Evolutionary conservation across 139 green algal species (phyloP), one percentile per base, ranked within the genome.

Genomic region (Deuterostichococcus epilithicus): DNA sequence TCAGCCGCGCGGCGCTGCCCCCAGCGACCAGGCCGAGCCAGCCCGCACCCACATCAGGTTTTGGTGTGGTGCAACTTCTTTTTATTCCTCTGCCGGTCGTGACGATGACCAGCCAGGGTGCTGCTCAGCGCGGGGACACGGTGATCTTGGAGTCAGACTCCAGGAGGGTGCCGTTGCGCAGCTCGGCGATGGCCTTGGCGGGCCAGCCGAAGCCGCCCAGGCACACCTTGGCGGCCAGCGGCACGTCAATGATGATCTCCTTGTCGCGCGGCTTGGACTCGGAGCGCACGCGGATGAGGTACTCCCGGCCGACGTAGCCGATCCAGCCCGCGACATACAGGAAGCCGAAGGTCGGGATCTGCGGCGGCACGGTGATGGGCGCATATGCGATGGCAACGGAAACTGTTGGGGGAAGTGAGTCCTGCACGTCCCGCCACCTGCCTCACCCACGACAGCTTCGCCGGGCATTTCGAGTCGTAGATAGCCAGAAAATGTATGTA

Each of bases 231-330:
- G 94, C 44, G 3, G 95, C 95, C 66, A 94, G 72, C 39, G 94
- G 94, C 38, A 98, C 94, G 72, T 98, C 94, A 70, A 98, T 97
- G 88, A 98, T 98, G 88, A 97, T 97, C 93, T 99, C 95, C 89
- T 97, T 97, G 81, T 98, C 86, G 1, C 80, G 94, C 60, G 92
- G 89, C 86, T 94, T 95, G 81, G 89, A 87, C 23, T 76, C 88
- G 20, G 70, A 72, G 81, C 88, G 87, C 45, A 79, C 75, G 33
- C 67, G 44, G 37, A 86, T 81, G 65, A 99, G 81, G 93, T 99
- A 99, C 75, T 92, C 78, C 79, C 92, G 91, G 80, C 96, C 96
- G 1, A 94, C 90, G 76, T 92, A 95, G 76, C 96, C 96, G 82
- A 99, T 98, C 85, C 90, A 98, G 75, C 96, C 96, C 76, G 96